phyloP scores from a whole-genome alignment of 2,329 filamentous ascomycete species.

The Podosphaera fusca region DNA sequence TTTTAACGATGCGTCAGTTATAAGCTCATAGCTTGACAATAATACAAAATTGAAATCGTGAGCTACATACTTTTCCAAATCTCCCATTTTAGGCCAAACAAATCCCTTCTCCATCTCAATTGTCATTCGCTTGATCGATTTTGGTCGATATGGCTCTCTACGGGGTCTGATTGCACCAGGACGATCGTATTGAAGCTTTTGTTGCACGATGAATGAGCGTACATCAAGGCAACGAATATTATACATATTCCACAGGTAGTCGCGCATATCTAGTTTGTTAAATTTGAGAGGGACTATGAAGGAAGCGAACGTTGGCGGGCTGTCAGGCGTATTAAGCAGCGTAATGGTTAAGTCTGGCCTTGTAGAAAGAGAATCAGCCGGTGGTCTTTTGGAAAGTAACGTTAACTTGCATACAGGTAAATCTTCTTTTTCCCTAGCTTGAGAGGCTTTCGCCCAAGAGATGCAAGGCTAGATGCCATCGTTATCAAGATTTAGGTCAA shows the following conservation, averaged over 20 bases:
- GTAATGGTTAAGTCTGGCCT: constrained; percentile 60
- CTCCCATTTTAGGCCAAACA: constrained; percentile 46
- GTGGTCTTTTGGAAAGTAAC: neutral
- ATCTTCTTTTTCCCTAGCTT: constrained; percentile 29
- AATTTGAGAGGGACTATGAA: constrained; percentile 82
- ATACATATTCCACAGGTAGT: constrained; percentile 82
- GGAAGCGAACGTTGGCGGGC: constrained; percentile 59
- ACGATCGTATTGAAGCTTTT: constrained; percentile 31
- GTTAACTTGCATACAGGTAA: constrained; percentile 25
- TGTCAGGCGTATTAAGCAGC: constrained; percentile 48
- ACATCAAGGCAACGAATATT: constrained; percentile 48
- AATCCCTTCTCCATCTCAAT: constrained; percentile 76
- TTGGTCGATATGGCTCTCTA: constrained; percentile 43
- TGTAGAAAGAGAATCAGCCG: neutral
- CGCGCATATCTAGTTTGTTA: constrained; percentile 89
- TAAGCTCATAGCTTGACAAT: constrained; percentile 1
- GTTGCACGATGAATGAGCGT: constrained; percentile 57
- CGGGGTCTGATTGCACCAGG: constrained; percentile 19
- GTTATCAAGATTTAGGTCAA: neutral
- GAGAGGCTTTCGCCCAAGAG: constrained; percentile 5
- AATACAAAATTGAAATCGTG: neutral
- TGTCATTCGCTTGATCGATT: constrained; percentile 74
- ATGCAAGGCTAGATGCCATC: constrained; percentile 7
- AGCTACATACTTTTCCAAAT: constrained; percentile 2
- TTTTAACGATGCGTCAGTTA: neutral